A percentile compares a stretch with the other conserved stretches of the same genome.
Evolutionary conservation across 768 basidiomycete genomes (phyloP).

Genomic region (Exsudoporus frostii): DNA sequence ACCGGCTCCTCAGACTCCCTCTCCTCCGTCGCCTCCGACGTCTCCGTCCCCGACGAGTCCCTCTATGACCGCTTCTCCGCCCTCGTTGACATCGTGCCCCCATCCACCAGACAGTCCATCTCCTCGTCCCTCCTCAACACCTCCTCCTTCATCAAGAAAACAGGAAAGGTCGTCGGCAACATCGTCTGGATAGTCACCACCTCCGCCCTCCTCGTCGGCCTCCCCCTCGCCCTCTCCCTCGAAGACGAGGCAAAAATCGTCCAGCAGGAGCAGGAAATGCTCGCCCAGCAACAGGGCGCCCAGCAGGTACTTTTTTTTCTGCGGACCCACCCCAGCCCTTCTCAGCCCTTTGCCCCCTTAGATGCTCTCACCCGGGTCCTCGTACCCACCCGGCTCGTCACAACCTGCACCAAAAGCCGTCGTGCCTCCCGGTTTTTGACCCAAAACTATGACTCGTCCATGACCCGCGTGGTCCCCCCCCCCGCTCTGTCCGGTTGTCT

Average conservation of each 20-base stretch:
- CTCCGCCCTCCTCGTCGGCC: conserved; percentile 86
- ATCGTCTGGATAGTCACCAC: conserved; percentile 95
- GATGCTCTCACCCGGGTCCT: conserved; percentile 68
- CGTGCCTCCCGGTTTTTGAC: conserved; percentile 83
- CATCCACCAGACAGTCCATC: conserved; percentile 79
- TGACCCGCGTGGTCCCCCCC: neutral
- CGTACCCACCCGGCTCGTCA: conserved; percentile 48
- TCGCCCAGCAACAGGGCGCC: conserved; percentile 89
- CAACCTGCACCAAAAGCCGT: conserved; percentile 48
- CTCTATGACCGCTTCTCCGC: conserved; percentile 84
- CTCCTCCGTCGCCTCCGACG: conserved; percentile 73
- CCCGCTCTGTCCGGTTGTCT: neutral
- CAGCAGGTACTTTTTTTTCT: conserved; percentile 63
- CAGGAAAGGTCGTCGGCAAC: conserved; percentile 75
- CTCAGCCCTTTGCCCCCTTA: conserved; percentile 30
- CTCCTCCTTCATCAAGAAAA: conserved; percentile 60
- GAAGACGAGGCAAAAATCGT: conserved; percentile 97
- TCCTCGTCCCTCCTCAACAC: conserved; percentile 57
- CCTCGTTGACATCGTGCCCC: conserved; percentile 94
- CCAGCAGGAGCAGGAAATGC: conserved; percentile 90
- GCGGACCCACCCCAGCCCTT: neutral
- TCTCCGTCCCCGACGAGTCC: conserved; percentile 71
- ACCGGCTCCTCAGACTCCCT: conserved; percentile 69
- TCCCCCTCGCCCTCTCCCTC: conserved; percentile 88
- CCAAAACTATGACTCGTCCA: neutral